These are phyloP conservation scores for Pleurotus cornucopiae DNA, from an alignment of 768 basidiomycete species.

Conservation along the genomic window DNA sequence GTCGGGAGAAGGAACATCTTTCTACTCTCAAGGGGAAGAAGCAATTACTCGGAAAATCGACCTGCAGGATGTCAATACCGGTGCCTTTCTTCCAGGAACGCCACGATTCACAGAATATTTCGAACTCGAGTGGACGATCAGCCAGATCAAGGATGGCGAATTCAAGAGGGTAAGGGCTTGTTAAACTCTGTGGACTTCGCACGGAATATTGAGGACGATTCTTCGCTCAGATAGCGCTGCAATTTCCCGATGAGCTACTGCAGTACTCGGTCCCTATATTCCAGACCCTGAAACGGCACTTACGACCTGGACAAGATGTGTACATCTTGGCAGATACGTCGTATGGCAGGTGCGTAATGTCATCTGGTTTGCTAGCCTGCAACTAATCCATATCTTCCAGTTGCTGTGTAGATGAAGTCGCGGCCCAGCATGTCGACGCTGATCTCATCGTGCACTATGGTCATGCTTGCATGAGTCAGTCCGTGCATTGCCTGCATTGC, in stretches of 20 bases:
- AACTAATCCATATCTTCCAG: constrained; percentile 32
- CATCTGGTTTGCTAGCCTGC: neutral
- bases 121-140: constrained; percentile 66
- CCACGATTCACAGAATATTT: constrained; percentile 62
- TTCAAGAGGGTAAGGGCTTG: constrained; percentile 63
- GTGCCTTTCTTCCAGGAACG: constrained; percentile 22
- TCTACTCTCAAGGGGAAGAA: constrained; percentile 59
- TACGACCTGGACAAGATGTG: constrained; percentile 46
- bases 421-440: constrained; percentile 90
- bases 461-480: constrained; percentile 94
- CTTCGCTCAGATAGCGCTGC: constrained; percentile 70
- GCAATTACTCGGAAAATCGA: constrained; percentile 56
- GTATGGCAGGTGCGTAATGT: constrained; percentile 75
- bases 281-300: constrained; percentile 47
- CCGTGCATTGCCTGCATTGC: constrained; percentile 23
- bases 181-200: neutral
- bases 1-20: constrained; percentile 29
- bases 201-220: neutral
- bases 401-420: constrained; percentile 96
- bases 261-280: constrained; percentile 84
- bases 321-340: constrained; percentile 98
- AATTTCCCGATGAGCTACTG: constrained; percentile 94
- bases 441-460: constrained; percentile 94
- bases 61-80: constrained; percentile 34
- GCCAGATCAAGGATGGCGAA: constrained; percentile 53